Conservation (phyloP, 202 grass and related monocot genomes). For the Alloteropsis angusta region DNA sequence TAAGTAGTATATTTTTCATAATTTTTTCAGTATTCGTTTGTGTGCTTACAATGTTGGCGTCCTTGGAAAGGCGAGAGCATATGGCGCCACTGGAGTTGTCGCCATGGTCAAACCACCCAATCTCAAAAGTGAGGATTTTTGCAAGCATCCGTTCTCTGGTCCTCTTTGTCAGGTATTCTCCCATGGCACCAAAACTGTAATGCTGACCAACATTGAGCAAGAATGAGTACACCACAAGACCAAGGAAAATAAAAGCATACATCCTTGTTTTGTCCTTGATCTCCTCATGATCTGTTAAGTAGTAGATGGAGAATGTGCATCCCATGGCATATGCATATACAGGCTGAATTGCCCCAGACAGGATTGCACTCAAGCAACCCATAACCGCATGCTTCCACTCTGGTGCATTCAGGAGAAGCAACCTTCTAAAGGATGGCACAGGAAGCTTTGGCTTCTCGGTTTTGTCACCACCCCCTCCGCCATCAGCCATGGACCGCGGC, state of each 20-base stretch:
- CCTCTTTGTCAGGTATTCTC: constrained; percentile 79
- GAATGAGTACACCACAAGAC: constrained; percentile 43
- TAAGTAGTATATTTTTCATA: neutral
- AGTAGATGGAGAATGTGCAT: constrained; percentile 60
- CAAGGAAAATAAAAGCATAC: constrained; percentile 47
- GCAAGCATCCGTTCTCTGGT: constrained; percentile 56
- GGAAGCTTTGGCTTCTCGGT: neutral
- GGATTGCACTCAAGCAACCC: no score
- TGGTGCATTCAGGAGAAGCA: constrained; percentile 58
- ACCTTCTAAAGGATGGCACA: constrained; percentile 48
- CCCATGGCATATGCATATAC: constrained; percentile 53
- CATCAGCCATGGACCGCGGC: no score
- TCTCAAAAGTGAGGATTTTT: constrained; percentile 72
- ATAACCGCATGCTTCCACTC: constrained; percentile 80
- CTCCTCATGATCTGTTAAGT: constrained; percentile 46
- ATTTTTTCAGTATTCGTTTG: neutral
- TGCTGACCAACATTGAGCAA: constrained; percentile 60
- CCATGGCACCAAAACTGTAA: constrained; percentile 81
- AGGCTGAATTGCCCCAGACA: no score
- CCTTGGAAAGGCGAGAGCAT: constrained; percentile 59
- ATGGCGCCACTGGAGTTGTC: constrained; percentile 66
- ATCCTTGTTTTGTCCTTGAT: constrained; percentile 51
- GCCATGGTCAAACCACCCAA: constrained; percentile 70
- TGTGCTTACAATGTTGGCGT: constrained; percentile 54
- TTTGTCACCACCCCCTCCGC: neutral